These are phyloP conservation scores for Russula abietina DNA, from an alignment of 768 basidiomycete species.

Conservation along the genomic window DNA sequence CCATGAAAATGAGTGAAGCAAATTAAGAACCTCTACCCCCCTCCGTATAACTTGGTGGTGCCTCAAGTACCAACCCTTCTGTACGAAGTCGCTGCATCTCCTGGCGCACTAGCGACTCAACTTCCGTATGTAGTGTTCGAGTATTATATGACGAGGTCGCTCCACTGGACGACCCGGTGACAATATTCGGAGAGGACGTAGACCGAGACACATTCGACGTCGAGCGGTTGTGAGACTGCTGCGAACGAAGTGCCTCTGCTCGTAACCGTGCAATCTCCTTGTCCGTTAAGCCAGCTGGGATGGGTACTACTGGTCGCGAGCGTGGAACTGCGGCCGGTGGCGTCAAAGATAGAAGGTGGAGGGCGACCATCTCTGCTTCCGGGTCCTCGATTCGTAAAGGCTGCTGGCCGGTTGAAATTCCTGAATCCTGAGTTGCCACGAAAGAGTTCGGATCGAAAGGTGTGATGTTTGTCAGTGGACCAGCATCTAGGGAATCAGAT, in stretches of 20 bases:
- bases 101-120: constrained; percentile 28
- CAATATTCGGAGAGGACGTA: neutral
- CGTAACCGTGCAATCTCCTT: constrained; percentile 18
- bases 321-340: neutral
- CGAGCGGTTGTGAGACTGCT: neutral
- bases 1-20: neutral
- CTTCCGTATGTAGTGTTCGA: constrained; percentile 25
- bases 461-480: neutral
- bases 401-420: neutral
- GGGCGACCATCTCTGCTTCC: neutral
- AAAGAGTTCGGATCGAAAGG: constrained; percentile 1
- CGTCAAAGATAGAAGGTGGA: neutral
- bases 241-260: neutral
- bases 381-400: neutral
- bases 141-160: neutral
- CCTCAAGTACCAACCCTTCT: constrained; percentile 14
- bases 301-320: neutral
- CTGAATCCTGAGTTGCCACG: neutral
- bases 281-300: constrained; percentile 2
- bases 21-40: neutral
- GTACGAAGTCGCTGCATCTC: constrained; percentile 28
- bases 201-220: neutral
- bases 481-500: neutral
- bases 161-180: neutral
- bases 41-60: neutral